Base-by-base conservation (phyloP, 1,139 yeast genomes). In the Schwanniomyces etchellsii region DNA sequence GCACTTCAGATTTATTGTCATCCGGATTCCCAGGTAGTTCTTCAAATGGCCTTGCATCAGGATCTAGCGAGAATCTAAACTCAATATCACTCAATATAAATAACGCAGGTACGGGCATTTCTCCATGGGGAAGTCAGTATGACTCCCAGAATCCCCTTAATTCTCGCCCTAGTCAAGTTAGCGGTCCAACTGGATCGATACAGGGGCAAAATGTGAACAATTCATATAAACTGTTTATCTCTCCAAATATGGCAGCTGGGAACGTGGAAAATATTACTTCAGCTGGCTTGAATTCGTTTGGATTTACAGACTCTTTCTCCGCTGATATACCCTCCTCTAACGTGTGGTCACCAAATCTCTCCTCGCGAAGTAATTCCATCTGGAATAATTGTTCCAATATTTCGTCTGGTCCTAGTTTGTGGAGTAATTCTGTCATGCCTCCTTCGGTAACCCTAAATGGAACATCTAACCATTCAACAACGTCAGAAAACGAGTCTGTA, bases 281-380 rank as follows among this genome's bases (percentile, higher is more conserved):
- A 9, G 16, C 14, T 7, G 14, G 24, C 4, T 24, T 30, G 13
- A 24, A 23, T 17, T 13, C 28, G 14, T 5, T 28, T 5, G 36
- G 34, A 11, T 15, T 26, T 16, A 16, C 28, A n/a, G 28, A 31
- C 4, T 14, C 32, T 12, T 28, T 25, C 16, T 14, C 31, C 3
- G 14, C 13, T 6, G 22, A 24, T 6, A 26, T 24, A n/a, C 29
- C 27, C 11, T 20, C 32, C 4, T 28, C 33, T n/a, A 40, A 32
- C 31, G 38, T 44, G 15, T 57, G 62, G 62, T 47, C 42, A 30
- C 43, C 48, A 11, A 40, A 43, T 16, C 26, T 36, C 12, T 33
- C 42, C 14, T 35, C 58, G 3, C 38, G 63, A 26, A 57, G 45
- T 32, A 54, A 47, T 33, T 58, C 65, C 4, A 57, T 62, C 28